Base-by-base conservation (phyloP, 139 green algal genomes). In the Chlamydomonas sp. region DNA sequence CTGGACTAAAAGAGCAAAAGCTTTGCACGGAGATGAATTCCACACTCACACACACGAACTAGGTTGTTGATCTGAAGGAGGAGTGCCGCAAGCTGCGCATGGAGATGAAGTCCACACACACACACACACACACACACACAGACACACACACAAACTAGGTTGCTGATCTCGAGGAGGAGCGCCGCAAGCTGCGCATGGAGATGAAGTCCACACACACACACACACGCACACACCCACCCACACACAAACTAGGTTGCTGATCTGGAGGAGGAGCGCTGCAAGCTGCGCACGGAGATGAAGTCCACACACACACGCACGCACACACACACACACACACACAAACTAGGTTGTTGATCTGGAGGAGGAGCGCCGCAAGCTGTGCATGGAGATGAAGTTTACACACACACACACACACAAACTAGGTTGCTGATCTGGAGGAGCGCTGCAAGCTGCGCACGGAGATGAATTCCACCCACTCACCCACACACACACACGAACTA, bases 61-160 rank as follows among this genome's bases (percentile, higher is more conserved):
- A 90, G 79, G 75, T 89, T 22, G 77, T 76, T 6, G 76, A 88
- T 54, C 75, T 93, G 26, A 86, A 93, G 70, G 84, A 93, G 69
- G 86, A 93, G 72, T 73, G 84, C 5, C 75, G 80, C 36, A 82
- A 83, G 72, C 76, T 93, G 65, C 84, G 84, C 43, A 77, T 83
- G 58, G 84, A 93, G 67, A 74, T 92, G 48, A 87, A 88, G 67
- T 92, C 90, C 79, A n/a, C n/a, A n/a, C n/a, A n/a, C n/a, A n/a
- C n/a, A n/a, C n/a, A n/a, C n/a, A n/a, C n/a, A n/a, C n/a, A n/a
- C n/a, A n/a, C n/a, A n/a, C n/a, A n/a, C n/a, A n/a, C n/a, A n/a
- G n/a, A n/a, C n/a, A n/a, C n/a, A n/a, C n/a, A n/a, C n/a, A n/a
- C n/a, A n/a, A n/a, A n/a, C n/a, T n/a, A n/a, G n/a, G n/a, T n/a